Evolutionary conservation across 306 rosid species (phyloP).

Genomic region (Quercus agrifolia): DNA sequence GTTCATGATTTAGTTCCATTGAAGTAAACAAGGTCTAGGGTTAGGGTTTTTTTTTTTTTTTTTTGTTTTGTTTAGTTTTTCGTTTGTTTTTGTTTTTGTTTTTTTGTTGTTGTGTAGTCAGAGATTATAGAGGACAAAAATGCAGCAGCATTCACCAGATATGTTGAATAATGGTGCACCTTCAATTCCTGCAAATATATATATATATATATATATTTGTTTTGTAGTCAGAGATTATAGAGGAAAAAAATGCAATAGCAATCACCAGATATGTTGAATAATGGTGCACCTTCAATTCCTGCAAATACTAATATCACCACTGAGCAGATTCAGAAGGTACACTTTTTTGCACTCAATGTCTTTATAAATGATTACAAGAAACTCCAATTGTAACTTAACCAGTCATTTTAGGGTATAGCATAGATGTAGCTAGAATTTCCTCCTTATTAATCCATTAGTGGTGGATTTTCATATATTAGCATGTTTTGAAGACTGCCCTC

Average conservation of each 20-base stretch:
- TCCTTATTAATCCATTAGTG: too few relatives aligned
- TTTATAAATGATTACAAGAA: background rate
- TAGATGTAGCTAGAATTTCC: too few relatives aligned
- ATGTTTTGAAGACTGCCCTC: background rate
- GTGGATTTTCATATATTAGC: background rate
- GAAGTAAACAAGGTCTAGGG: too few relatives aligned
- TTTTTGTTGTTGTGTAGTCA: background rate
- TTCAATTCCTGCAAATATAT: constrained; percentile 11
- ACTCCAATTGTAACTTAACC: too few relatives aligned
- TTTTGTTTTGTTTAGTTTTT: too few relatives aligned
- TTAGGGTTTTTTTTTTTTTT: too few relatives aligned
- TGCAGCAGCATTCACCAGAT: constrained; percentile 1
- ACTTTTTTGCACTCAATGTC: background rate
- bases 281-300: constrained; percentile 28
- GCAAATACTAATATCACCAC: constrained; percentile 27
- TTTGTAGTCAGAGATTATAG: background rate
- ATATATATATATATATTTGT: too few relatives aligned
- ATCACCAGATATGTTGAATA: constrained; percentile 30
- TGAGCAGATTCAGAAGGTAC: constrained; percentile 56
- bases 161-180: constrained; percentile 36
- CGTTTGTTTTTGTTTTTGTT: background rate
- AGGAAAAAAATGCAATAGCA: constrained; percentile 14
- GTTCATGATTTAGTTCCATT: too few relatives aligned
- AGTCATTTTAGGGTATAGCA: too few relatives aligned
- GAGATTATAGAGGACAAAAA: constrained; percentile 2